Evolutionary conservation across 139 green algal genomes (phyloP).

Genomic region (Coelastrella sp.): DNA sequence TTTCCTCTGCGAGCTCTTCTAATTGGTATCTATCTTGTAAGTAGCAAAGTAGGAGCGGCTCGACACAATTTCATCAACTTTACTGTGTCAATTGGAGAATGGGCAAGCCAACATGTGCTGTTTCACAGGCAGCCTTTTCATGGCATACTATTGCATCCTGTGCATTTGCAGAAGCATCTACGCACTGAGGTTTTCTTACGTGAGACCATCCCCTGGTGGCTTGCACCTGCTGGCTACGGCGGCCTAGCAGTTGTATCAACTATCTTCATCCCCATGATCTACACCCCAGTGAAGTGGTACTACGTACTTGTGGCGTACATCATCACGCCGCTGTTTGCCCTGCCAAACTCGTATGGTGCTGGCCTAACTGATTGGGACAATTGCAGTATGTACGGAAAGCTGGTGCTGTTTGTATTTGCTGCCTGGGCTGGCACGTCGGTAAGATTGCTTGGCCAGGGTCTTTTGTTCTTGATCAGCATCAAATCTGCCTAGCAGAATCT

Average conservation of each 20-base stretch:
- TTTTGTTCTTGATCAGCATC: too few relatives aligned
- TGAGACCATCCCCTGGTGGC: constrained; percentile 56
- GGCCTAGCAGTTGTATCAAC: constrained; percentile 15
- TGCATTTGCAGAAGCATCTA: constrained; percentile 20
- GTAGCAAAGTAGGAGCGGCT: too few relatives aligned
- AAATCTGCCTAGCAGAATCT: too few relatives aligned
- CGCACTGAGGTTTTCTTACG: constrained; percentile 56
- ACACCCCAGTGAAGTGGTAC: constrained; percentile 65
- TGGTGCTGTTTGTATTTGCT: constrained; percentile 68
- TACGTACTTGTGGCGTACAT: constrained; percentile 56
- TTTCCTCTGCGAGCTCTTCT: too few relatives aligned
- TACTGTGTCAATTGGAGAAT: not conserved
- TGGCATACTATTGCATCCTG: not conserved
- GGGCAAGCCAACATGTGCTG: not conserved
- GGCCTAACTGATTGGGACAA: constrained; percentile 63
- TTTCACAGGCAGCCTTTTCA: not conserved
- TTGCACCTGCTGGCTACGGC: constrained; percentile 37
- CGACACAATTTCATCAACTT: too few relatives aligned
- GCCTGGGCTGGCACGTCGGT: constrained; percentile 53
- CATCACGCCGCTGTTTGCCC: constrained; percentile 49
- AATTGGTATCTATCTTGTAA: too few relatives aligned
- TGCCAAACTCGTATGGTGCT: constrained; percentile 57
- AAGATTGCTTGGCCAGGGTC: not conserved
- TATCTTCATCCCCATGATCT: constrained; percentile 47
- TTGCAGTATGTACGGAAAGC: constrained; percentile 60